phyloP scores from a whole-genome alignment of 2,329 filamentous ascomycete species.

The Sporothrix sp. region DNA sequence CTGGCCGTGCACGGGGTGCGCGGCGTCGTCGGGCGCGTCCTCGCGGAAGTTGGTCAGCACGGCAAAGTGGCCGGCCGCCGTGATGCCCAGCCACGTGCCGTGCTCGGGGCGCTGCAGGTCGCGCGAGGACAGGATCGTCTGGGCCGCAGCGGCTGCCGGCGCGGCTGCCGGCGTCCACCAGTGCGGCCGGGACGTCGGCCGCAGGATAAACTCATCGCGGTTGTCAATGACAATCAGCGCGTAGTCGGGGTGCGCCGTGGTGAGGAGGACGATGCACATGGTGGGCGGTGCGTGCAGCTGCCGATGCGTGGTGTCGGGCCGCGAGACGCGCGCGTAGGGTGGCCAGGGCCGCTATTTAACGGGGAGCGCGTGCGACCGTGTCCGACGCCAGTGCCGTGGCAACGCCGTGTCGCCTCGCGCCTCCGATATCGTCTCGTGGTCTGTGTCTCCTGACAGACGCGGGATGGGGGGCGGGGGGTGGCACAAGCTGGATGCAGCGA shows the following conservation, averaged over 20 bases:
- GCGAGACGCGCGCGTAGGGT: too few relatives aligned
- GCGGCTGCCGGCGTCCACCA: conserved; percentile 44
- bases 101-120: conserved; percentile 53
- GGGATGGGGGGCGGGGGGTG: neutral
- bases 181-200: conserved; percentile 53
- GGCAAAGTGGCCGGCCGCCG: conserved; percentile 48
- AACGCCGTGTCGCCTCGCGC: neutral
- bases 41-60: conserved; percentile 60
- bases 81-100: conserved; percentile 59
- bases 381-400: neutral
- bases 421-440: conserved; percentile 7
- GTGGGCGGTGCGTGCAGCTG: neutral
- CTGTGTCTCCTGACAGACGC: conserved; percentile 6
- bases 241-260: conserved; percentile 66
- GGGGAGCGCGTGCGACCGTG: neutral
- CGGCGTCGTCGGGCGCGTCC: conserved; percentile 36
- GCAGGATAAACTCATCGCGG: conserved; percentile 61
- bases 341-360: too few relatives aligned
- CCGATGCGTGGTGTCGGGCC: too few relatives aligned
- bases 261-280: conserved; percentile 73
- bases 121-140: conserved; percentile 46
- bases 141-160: neutral
- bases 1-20: conserved; percentile 43
- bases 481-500: too few relatives aligned
- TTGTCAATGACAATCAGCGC: conserved; percentile 68